Evolutionary conservation across 768 basidiomycete species (phyloP), one percentile per base, ranked within the genome.

Genomic region (Rhodotorula taiwanensis): DNA sequence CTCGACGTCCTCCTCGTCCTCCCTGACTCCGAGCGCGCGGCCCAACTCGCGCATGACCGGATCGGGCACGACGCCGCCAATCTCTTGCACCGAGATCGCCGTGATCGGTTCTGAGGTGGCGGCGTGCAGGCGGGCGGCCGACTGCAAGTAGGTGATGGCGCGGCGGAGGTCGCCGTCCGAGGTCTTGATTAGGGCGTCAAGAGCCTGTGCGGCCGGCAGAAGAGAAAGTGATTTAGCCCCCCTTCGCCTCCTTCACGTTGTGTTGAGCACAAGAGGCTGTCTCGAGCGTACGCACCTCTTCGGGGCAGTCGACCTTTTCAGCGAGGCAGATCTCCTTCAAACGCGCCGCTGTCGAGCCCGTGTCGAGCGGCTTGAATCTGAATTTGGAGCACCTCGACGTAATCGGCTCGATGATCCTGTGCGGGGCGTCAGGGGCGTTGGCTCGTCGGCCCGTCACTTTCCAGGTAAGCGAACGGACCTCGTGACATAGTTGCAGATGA

Each of bases 341-440:
- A 54, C 95, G 83, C 20, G 81, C 75, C 44, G 83, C 81, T 8
- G 91, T 86, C 13, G 91, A 91, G 20, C 79, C 75, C 21, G 84
- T 77, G 74, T 93, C 92, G 30, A 99, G 81, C 4, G 95, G 89
- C 16, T 88, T 90, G 78, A 99, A 99, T 44, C 95, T 86, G 77
- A 99, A 99, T 78, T 99, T 99, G 51, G 91, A 94, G 77, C 95
- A 99, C 56, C 95, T 86, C n/a, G 93, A 97, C 27, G 95, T 90
- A 30, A 99, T 82, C 1, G 95, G 95, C 74, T 99, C 95, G 59
- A 99, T 99, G 64, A 99, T 99, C 70, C 94, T 99, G 30, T n/a
- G 41, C 11, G 15, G 1, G 14, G 50, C n/a, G n/a, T n/a, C n/a
- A n/a, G n/a, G n/a, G n/a, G n/a, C n/a, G n/a, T n/a, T n/a, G n/a